These are phyloP conservation scores for Puccinellia tenuiflora DNA, from an alignment of 176 grass and related monocot genomes.

Conservation along the genomic window DNA sequence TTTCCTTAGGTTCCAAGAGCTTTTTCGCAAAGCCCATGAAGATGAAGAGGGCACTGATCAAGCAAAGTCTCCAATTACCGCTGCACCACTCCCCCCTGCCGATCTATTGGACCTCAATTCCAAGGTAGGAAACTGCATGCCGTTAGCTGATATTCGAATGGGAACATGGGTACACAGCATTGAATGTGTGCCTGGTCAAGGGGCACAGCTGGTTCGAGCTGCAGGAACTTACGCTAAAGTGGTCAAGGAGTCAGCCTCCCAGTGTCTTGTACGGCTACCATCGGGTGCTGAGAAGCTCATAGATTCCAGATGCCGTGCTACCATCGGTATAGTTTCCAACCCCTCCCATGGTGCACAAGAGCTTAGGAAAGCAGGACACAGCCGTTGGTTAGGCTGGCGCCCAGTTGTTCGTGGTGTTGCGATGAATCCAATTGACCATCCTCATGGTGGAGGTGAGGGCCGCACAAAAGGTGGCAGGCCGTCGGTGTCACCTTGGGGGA, in stretches of 20 bases:
- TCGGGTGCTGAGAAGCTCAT: constrained; percentile 9
- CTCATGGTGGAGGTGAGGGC: constrained; percentile 7
- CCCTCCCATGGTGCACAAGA: neutral
- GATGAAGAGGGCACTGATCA: neutral
- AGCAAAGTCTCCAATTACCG: neutral
- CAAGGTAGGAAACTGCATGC: neutral
- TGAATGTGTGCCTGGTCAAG: neutral
- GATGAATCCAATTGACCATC: constrained; percentile 18
- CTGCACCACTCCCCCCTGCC: neutral
- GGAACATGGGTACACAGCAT: constrained; percentile 3
- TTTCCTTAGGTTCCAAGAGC: neutral
- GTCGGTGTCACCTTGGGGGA: neutral
- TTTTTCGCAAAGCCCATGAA: neutral
- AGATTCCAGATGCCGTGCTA: neutral
- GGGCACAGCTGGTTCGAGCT: neutral
- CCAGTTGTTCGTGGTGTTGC: constrained; percentile 5
- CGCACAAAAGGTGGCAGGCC: constrained; percentile 1
- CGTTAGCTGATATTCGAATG: neutral
- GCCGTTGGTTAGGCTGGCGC: neutral
- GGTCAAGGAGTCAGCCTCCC: neutral
- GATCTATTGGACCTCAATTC: neutral
- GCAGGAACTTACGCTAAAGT: constrained; percentile 3
- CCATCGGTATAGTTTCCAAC: neutral
- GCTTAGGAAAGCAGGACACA: constrained; percentile 13
- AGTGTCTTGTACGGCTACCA: neutral